These are phyloP conservation scores for Fusarium xylarioides DNA, from an alignment of 2,329 filamentous ascomycete genomes.

Conservation along the genomic window DNA sequence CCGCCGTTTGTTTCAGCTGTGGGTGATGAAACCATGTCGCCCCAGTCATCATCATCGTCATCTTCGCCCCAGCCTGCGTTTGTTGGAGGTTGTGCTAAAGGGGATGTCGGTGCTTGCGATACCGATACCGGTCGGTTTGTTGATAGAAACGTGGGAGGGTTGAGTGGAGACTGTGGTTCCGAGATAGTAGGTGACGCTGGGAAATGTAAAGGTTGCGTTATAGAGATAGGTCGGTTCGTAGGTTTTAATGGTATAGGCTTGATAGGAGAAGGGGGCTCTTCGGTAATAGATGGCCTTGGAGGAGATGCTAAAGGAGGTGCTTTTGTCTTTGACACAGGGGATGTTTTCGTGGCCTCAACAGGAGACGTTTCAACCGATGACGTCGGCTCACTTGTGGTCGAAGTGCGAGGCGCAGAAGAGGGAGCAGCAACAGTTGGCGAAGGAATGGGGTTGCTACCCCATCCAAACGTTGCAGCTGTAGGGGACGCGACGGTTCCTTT, in stretches of 20 bases:
- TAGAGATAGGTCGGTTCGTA: slow-evolving; percentile 28
- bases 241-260: slow-evolving; percentile 27
- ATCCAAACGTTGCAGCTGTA: slow-evolving; percentile 45
- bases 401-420: slow-evolving; percentile 17
- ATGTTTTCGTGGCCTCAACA: slow-evolving; percentile 13
- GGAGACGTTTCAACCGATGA: slow-evolving; percentile 8
- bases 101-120: slow-evolving; percentile 32
- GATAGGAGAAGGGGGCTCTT: slow-evolving; percentile 25
- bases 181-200: slow-evolving; percentile 24
- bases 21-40: slow-evolving; percentile 63
- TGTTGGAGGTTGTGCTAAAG: slow-evolving; percentile 34
- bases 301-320: neutral
- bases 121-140: slow-evolving; percentile 26
- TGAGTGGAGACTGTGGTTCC: slow-evolving; percentile 23
- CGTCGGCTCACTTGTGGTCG: slow-evolving; percentile 13
- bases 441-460: slow-evolving; percentile 36
- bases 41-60: slow-evolving; percentile 64
- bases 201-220: slow-evolving; percentile 27
- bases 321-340: neutral
- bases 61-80: slow-evolving; percentile 29
- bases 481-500: slow-evolving; percentile 40
- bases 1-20: slow-evolving; percentile 27
- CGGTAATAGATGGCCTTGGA: slow-evolving; percentile 6
- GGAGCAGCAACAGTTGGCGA: slow-evolving; percentile 31
- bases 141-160: slow-evolving; percentile 8